Evolutionary conservation across 805 yeast genomes (phyloP).

Genomic region (Metschnikowia lachancei): DNA sequence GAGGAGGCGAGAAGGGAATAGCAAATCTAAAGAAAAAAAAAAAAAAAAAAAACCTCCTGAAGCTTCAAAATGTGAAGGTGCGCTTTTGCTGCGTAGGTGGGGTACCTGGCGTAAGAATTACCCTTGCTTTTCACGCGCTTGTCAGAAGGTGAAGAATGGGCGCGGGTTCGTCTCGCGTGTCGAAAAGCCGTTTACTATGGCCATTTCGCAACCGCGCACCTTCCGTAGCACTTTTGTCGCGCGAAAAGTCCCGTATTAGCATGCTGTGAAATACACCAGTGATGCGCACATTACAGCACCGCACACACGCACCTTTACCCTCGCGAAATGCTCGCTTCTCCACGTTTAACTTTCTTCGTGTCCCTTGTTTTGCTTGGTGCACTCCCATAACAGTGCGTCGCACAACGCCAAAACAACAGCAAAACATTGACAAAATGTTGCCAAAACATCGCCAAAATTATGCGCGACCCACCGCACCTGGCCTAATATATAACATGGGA

Average conservation of each 20-base stretch:
- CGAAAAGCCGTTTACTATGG: slow-evolving; percentile 18
- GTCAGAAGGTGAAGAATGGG: slow-evolving; percentile 1
- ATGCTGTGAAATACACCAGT: slow-evolving; percentile 14
- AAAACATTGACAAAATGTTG: too few relatives aligned
- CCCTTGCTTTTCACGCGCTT: slow-evolving; percentile 14
- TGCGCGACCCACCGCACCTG: background rate
- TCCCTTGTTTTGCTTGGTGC: background rate
- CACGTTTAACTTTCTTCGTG: background rate
- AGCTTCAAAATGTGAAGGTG: background rate
- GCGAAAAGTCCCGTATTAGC: slow-evolving; percentile 9
- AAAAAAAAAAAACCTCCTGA: background rate
- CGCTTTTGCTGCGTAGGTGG: slow-evolving; percentile 6
- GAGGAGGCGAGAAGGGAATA: slow-evolving; percentile 3
- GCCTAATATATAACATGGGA: slow-evolving; percentile 11
- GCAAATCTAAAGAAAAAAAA: too few relatives aligned
- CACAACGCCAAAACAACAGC: too few relatives aligned
- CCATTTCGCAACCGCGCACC: slow-evolving; percentile 9
- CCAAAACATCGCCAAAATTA: too few relatives aligned
- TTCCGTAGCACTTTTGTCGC: slow-evolving; percentile 6
- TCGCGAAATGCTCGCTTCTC: background rate
- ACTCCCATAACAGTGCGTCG: background rate
- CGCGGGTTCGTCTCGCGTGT: slow-evolving; percentile 11
- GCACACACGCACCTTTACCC: background rate
- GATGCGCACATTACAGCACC: slow-evolving; percentile 15
- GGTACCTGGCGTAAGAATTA: slow-evolving; percentile 11